Evolutionary conservation across 208 protist genomes (phyloP).

Genomic region (Wallacemonas rigidus): DNA sequence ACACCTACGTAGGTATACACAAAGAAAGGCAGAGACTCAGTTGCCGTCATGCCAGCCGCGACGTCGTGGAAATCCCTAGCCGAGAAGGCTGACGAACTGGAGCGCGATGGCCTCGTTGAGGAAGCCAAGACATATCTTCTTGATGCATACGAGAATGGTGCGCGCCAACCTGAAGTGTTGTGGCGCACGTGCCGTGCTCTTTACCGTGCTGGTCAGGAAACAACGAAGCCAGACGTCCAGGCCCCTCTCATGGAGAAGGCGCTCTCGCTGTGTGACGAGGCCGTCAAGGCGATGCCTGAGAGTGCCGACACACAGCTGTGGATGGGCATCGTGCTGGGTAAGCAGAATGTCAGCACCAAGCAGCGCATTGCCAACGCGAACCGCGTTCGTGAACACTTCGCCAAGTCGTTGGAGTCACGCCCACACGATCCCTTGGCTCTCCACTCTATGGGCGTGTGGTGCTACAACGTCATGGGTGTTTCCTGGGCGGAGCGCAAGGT

Average conservation of each 20-base stretch:
- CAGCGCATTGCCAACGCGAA: slow-evolving; percentile 91
- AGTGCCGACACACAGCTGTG: slow-evolving; percentile 83
- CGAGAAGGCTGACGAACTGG: slow-evolving; percentile 57
- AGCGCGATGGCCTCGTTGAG: slow-evolving; percentile 53
- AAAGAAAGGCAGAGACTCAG: too few species aligned
- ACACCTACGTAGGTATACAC: too few species aligned
- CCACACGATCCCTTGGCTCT: slow-evolving; percentile 77
- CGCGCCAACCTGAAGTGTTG: slow-evolving; percentile 68
- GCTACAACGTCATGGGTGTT: slow-evolving; percentile 80
- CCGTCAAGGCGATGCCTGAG: slow-evolving; percentile 62
- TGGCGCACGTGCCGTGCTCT: slow-evolving; percentile 80
- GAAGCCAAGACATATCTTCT: slow-evolving; percentile 54
- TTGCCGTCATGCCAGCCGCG: neutral
- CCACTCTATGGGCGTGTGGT: slow-evolving; percentile 93
- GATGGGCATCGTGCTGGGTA: slow-evolving; percentile 78
- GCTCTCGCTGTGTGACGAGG: slow-evolving; percentile 62
- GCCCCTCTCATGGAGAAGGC: slow-evolving; percentile 57
- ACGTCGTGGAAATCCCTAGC: slow-evolving; percentile 53
- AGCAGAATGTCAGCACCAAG: slow-evolving; percentile 75
- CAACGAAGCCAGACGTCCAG: slow-evolving; percentile 39
- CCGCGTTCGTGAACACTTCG: slow-evolving; percentile 82
- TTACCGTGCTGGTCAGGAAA: slow-evolving; percentile 80
- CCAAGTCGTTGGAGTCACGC: slow-evolving; percentile 80
- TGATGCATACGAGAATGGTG: slow-evolving; percentile 51
- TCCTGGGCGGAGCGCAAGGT: slow-evolving; percentile 88